A percentile compares a stretch with the other conserved stretches of the same genome.
These are phyloP conservation scores for Trichoderma sp. DNA, from an alignment of 2,329 filamentous ascomycete genomes.

Conservation along the genomic window DNA sequence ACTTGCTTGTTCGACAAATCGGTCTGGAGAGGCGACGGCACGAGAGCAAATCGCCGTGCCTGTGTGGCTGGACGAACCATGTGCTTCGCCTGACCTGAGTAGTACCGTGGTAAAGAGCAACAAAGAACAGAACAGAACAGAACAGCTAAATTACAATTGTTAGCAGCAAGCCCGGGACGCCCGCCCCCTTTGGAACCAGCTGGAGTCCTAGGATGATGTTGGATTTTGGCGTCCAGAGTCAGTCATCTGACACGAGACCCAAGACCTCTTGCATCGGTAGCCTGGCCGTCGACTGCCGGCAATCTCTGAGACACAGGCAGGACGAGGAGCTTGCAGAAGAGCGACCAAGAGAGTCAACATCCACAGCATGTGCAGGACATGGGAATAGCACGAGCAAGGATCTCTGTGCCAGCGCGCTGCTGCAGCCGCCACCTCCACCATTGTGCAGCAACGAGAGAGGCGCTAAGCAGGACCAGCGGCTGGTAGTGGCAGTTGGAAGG, in stretches of 20 bases:
- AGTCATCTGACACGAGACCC: slow-evolving; percentile 18
- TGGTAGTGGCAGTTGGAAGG: neutral
- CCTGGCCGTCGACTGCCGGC: slow-evolving; percentile 5
- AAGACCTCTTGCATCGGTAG: slow-evolving; percentile 14
- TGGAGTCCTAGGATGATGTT: slow-evolving; percentile 4
- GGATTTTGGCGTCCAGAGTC: slow-evolving; percentile 17
- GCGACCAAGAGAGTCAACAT: neutral
- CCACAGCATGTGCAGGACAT: slow-evolving; percentile 1
- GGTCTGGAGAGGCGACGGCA: neutral
- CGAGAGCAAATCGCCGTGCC: neutral
- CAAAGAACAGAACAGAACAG: neutral
- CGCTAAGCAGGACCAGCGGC: slow-evolving; percentile 16
- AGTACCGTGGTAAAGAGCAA: neutral
- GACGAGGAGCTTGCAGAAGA: neutral
- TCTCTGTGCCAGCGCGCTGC: slow-evolving; percentile 16
- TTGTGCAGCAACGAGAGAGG: slow-evolving; percentile 5
- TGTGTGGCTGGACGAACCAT: slow-evolving; percentile 4
- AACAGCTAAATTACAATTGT: neutral
- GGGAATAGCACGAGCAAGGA: slow-evolving; percentile 9
- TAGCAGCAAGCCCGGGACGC: neutral
- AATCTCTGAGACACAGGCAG: neutral
- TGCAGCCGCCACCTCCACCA: slow-evolving; percentile 17
- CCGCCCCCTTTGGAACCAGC: neutral
- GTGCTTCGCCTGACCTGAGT: neutral
- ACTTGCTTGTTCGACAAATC: neutral